A percentile compares a stretch with the other conserved stretches of the same genome.
phyloP scores from a whole-genome alignment of 2,329 filamentous ascomycete species.

The Botrytis paeoniae region DNA sequence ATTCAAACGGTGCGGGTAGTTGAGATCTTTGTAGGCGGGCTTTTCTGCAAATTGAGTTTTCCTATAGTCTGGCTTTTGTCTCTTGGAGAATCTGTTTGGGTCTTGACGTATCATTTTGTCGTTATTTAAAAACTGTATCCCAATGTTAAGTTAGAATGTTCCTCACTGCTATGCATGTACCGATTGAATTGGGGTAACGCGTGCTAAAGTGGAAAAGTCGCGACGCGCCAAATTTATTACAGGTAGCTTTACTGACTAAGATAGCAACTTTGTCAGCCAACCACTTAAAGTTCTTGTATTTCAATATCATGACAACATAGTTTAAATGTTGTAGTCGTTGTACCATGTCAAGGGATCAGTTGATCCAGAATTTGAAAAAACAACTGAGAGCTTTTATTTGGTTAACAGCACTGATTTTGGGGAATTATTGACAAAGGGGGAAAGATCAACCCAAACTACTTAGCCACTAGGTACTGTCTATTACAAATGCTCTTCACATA shows the following conservation, averaged over 20 bases:
- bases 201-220: constrained; percentile 19
- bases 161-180: not conserved
- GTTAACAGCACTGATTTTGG: not conserved
- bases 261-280: not conserved
- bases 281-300: constrained; percentile 1
- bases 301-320: not conserved
- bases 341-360: not conserved
- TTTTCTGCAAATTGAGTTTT: constrained; percentile 77
- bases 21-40: constrained; percentile 62
- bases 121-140: not conserved
- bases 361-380: too few species aligned
- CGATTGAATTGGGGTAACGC: constrained; percentile 10
- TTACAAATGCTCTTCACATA: not conserved
- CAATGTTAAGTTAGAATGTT: not conserved
- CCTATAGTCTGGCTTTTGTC: constrained; percentile 73
- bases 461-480: not conserved
- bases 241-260: not conserved
- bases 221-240: constrained; percentile 16
- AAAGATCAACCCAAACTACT: not conserved
- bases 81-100: constrained; percentile 53
- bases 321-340: not conserved
- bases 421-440: not conserved
- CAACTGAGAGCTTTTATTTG: accelerated
- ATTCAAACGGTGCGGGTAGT: constrained; percentile 85
- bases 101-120: constrained; percentile 38